Evolutionary conservation across 2,329 filamentous ascomycete species (phyloP), one percentile per base, ranked within the genome.

Genomic region (Talaromyces sp.): DNA sequence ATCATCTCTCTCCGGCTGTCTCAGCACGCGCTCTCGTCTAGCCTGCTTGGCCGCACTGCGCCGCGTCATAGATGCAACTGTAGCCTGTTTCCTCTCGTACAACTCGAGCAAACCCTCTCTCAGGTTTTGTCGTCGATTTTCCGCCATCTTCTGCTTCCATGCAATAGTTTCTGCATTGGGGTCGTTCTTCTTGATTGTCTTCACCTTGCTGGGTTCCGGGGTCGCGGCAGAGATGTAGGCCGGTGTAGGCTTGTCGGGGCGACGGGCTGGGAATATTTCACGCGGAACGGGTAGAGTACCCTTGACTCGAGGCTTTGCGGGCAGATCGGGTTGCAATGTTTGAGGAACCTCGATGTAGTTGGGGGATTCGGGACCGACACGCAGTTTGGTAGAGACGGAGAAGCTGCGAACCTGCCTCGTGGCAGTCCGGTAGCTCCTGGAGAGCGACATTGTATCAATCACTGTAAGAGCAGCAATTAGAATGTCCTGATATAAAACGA

Each of bases 271-370:
- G 80, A 98, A 97, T 69, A 98, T 80, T 65, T 91, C 85, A 68
- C 93, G 89, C 40, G 95, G 94, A 0, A 92, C 83, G 8, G 95
- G 95, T 0, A 99, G 85, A 65, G 89, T 87, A 70, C 95, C 95
- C 76, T 92, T 92, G 38, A 92, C 76, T 58, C 70, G 72, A 17
- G 79, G 80, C 66, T 81, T 81, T 61, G 76, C 73, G 3, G 81
- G 78, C 49, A 80, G 78, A n/a, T 86, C 84, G 60, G 89, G 87
- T 76, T 97, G 92, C n/a, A 88, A 85, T 58, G 91, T 86, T 70
- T 84, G 84, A 58, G 93, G 94, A 64, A 97, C 83, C 70, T 92
- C 88, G 79, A 98, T 91, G 82, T 91, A 98, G 69, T 86, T 86
- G 56, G 95, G 94, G 40, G 93, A 96, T 76, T 97, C 91, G 58